phyloP scores from a whole-genome alignment of 345 rosid species.

The Eutrema yunnanense region DNA sequence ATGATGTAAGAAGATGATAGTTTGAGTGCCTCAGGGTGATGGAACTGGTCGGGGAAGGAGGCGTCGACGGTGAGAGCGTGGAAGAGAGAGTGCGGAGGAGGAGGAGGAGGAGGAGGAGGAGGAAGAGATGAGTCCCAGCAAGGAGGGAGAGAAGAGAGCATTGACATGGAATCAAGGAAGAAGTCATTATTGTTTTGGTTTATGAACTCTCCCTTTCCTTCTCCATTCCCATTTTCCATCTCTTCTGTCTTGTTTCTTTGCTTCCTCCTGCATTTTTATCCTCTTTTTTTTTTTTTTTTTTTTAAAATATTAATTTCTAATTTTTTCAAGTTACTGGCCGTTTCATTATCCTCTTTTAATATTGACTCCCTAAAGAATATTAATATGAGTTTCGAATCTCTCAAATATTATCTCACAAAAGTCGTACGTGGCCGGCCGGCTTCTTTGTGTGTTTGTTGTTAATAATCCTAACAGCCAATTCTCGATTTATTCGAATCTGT shows the following conservation, averaged over 20 bases:
- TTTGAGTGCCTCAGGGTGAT: conserved; percentile 43
- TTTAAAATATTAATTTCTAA: neutral
- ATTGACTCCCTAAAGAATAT: neutral
- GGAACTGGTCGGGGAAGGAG: conserved; percentile 62
- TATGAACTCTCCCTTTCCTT: conserved; percentile 29
- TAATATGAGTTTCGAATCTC: conserved; percentile 22
- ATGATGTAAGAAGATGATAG: neutral
- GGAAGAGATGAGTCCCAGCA: conserved; percentile 41
- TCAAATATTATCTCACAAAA: conserved; percentile 13
- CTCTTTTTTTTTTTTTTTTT: neutral
- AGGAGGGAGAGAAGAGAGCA: conserved; percentile 63
- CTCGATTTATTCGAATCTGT: neutral
- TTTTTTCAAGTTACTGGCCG: conserved; percentile 16
- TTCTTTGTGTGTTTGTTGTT: conserved; percentile 3
- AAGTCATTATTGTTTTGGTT: conserved; percentile 46
- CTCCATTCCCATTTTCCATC: conserved; percentile 32
- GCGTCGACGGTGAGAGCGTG: conserved; percentile 35
- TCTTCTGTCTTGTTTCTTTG: conserved; percentile 8
- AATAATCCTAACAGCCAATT: neutral
- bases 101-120: conserved; percentile 39
- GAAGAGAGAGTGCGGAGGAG: conserved; percentile 36
- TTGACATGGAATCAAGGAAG: conserved; percentile 82
- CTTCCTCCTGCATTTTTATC: conserved; percentile 21
- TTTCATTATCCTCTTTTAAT: conserved; percentile 9
- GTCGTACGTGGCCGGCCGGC: conserved; percentile 31